Conservation (phyloP, 192 early-diverging fungal species). For the Lobosporangium transversale region DNA sequence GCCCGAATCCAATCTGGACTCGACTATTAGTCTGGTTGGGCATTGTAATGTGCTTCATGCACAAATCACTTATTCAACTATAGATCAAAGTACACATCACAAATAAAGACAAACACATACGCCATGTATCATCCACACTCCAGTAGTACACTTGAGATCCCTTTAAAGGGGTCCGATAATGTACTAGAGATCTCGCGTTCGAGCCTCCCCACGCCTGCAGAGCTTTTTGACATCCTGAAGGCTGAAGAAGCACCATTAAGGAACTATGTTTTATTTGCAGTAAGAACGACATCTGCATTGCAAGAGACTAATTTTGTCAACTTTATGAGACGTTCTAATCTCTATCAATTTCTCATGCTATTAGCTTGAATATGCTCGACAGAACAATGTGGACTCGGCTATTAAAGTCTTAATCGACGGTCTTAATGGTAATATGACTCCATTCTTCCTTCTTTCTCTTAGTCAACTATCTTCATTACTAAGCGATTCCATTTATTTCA, state of each 20-base stretch:
- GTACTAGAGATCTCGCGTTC: conserved; percentile 76
- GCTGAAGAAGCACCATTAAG: conserved; percentile 69
- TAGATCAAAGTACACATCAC: too few species aligned
- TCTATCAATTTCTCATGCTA: not conserved
- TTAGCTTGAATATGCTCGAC: conserved; percentile 79
- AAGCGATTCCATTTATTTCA: not conserved
- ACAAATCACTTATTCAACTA: too few species aligned
- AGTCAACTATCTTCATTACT: not conserved
- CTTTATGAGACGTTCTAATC: too few species aligned
- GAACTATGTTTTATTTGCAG: conserved; percentile 77
- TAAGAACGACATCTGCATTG: conserved; percentile 30
- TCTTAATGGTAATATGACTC: conserved; percentile 52
- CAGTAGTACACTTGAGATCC: conserved; percentile 62
- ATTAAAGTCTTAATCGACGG: conserved; percentile 67
- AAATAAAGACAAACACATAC: too few species aligned
- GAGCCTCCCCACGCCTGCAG: conserved; percentile 66
- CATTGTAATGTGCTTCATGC: too few species aligned
- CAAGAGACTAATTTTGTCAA: too few species aligned
- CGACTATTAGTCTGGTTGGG: too few species aligned
- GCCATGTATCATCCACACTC: conserved; percentile 31
- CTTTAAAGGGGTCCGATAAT: conserved; percentile 69
- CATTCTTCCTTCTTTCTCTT: not conserved
- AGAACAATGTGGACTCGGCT: conserved; percentile 67
- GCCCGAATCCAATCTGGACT: too few species aligned
- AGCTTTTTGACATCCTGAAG: conserved; percentile 76